Percentiles rank a stretch among this genome's conserved stretches.
These are phyloP conservation scores for Amanita fuliginea DNA, from an alignment of 768 basidiomycete genomes.

Conservation along the genomic window DNA sequence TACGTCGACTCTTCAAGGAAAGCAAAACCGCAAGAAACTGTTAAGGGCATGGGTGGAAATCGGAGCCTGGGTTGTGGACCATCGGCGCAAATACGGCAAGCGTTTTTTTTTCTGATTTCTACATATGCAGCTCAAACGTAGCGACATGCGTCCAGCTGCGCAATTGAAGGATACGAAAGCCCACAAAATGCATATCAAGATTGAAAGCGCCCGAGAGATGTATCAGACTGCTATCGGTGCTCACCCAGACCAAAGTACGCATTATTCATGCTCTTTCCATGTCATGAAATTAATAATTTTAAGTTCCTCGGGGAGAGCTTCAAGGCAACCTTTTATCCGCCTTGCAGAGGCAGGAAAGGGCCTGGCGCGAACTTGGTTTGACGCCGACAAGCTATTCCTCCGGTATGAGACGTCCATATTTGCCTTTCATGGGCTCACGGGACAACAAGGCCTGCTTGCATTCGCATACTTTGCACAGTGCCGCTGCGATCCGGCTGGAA, in stretches of 20 bases:
- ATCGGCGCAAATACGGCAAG: constrained; percentile 35
- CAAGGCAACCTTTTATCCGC: constrained; percentile 25
- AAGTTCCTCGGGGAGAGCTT: constrained; percentile 45
- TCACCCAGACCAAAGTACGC: constrained; percentile 67
- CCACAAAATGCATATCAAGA: constrained; percentile 35
- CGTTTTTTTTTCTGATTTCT: background rate
- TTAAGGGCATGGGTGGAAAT: constrained; percentile 77
- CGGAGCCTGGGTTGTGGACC: constrained; percentile 55
- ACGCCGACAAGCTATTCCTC: constrained; percentile 56
- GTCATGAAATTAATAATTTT: background rate
- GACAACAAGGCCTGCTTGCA: constrained; percentile 47
- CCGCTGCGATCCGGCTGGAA: constrained; percentile 64
- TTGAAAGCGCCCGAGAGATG: constrained; percentile 55
- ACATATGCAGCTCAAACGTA: constrained; percentile 1
- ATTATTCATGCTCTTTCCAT: background rate
- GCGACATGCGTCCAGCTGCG: constrained; percentile 21
- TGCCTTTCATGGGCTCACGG: background rate
- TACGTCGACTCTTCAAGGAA: constrained; percentile 30
- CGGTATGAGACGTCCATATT: constrained; percentile 27
- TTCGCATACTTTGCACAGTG: constrained; percentile 77
- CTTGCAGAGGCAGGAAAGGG: constrained; percentile 26
- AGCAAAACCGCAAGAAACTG: constrained; percentile 44
- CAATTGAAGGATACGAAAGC: constrained; percentile 33
- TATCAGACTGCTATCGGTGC: constrained; percentile 67
- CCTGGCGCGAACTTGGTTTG: constrained; percentile 46